Base-by-base conservation (phyloP, 805 yeast genomes). In the Ogataea pini region DNA sequence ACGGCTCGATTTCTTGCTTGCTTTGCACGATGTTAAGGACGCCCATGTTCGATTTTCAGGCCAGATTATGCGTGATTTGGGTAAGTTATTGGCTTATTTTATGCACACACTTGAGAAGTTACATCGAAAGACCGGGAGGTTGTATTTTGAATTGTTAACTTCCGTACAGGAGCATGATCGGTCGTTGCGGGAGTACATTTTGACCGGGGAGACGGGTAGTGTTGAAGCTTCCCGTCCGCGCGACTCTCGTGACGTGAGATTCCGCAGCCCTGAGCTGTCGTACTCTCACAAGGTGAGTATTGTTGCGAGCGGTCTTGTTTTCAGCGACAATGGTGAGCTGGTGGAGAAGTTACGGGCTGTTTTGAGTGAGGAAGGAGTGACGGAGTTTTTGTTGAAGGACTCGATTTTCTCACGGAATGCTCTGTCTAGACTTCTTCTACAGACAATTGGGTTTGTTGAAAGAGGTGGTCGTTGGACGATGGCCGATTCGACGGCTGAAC, bases 1-100 rank as follows among this genome's bases (percentile, higher is more conserved):
- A 57, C 71, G 96, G 43, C 61, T 94, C 28, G 97, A 91, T 62
- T 81, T 94, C 60, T 77, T 92, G 76, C 62, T 74, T 13, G 60
- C 77, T 2, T 61, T 87, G 0, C 77, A 81, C 58, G 72, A 77
- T 22, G 69, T 86, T 57, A 67, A 75, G 22, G 70, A 70, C 27
- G 81, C 83, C 6, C 65, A n/a, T 83, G 14, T 75, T 81, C 1
- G 64, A 69, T 29, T 17, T 17, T 19, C 37, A 0, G 67, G 81
- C 0, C 61, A 67, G 13, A 71, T 82, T 3, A 71, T 89, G 49
- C 72, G 70, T 25, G 89, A 85, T 47, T 77, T 86, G 10, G 83
- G 81, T 31, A 78, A 82, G 39, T 83, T 92, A 56, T 69, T 86
- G 29, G 72, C 75, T 18, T 82, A 83, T 56, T 89, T 75, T 56